Conservation (phyloP, 768 basidiomycete species). For the Tulasnella sp. region DNA sequence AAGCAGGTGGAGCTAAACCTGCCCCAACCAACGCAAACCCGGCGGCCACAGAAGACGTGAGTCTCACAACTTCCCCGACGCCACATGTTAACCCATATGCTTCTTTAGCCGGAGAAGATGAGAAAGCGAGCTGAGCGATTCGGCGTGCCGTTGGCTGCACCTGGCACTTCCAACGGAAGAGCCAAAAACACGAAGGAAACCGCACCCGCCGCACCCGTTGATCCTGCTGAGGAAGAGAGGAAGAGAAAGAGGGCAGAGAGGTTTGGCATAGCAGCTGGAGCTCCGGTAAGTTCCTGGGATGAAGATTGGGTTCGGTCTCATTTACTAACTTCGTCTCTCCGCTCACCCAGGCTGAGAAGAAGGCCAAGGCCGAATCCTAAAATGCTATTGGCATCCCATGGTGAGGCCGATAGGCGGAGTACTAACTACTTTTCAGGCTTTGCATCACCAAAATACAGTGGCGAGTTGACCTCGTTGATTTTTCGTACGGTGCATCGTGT, state of each 20-base stretch:
- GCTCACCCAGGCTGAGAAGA: not conserved
- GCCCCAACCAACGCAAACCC: not conserved
- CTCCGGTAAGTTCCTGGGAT: not conserved
- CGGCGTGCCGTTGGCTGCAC: not conserved
- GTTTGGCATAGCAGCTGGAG: slow-evolving; percentile 9
- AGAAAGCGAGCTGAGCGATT: slow-evolving; percentile 16
- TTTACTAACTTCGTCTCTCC: not conserved
- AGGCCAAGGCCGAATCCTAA: slow-evolving; percentile 1
- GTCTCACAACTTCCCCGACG: not conserved
- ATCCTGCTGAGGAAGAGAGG: slow-evolving; percentile 20
- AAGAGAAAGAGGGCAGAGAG: slow-evolving; percentile 20
- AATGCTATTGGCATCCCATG: not conserved
- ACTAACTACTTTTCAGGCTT: not conserved
- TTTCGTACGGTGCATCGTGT: not conserved
- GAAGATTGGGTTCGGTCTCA: not conserved
- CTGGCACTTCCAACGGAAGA: not conserved
- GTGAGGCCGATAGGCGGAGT: not conserved
- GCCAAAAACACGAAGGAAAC: not conserved
- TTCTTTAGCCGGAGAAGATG: not conserved
- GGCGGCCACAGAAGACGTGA: slow-evolving; percentile 5
- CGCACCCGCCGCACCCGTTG: slow-evolving; percentile 3
- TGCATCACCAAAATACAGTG: not conserved
- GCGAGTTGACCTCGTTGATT: not conserved
- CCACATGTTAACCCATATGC: too few species aligned
- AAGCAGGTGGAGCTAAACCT: not conserved